phyloP scores from a whole-genome alignment of 2,329 filamentous ascomycete genomes.

The Onygena corvina region DNA sequence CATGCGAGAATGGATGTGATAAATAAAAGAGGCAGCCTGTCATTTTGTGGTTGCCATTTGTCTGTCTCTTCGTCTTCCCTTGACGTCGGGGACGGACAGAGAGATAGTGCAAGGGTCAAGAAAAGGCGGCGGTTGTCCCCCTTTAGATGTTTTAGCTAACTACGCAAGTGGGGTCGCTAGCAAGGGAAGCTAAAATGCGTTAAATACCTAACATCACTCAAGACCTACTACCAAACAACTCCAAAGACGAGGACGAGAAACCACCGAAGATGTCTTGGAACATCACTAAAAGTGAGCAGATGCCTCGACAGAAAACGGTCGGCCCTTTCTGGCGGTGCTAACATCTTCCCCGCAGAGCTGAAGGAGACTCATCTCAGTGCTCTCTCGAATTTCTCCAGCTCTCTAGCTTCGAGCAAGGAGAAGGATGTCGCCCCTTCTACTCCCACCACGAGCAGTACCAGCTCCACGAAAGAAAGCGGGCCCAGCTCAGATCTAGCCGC shows the following conservation, averaged over 20 bases:
- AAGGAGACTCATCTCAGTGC: constrained; percentile 4
- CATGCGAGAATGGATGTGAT: no score
- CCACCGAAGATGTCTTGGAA: constrained; percentile 1
- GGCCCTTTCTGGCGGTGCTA: neutral
- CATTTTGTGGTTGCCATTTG: no score
- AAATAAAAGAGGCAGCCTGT: no score
- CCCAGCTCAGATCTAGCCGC: neutral
- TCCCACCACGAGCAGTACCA: neutral
- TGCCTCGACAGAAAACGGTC: neutral
- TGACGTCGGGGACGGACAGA: neutral
- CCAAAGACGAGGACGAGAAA: no score
- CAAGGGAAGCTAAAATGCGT: neutral
- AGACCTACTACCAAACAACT: neutral
- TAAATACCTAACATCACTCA: neutral
- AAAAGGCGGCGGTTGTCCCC: neutral
- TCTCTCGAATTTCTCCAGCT: constrained; percentile 4
- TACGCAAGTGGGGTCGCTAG: neutral
- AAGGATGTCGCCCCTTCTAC: neutral
- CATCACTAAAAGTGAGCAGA: neutral
- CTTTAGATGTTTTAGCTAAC: neutral
- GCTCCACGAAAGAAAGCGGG: neutral
- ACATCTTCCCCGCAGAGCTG: neutral
- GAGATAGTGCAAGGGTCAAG: no score
- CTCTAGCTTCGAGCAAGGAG: neutral
- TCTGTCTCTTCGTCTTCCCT: neutral